Conservation (phyloP, 306 rosid genomes). For the Sindora glabra region DNA sequence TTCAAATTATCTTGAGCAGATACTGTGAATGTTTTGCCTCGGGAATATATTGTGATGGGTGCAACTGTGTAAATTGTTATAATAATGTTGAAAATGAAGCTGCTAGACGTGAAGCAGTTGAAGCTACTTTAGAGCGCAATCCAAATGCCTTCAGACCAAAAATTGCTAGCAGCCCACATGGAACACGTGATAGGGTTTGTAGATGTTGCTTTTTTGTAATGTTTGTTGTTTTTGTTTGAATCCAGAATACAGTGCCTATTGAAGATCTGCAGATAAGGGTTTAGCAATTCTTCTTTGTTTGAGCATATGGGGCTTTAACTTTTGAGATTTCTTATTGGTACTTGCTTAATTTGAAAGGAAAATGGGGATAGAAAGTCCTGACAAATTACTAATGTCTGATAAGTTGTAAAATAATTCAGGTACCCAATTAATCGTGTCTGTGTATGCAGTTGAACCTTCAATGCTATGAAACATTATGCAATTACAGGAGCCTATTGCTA, state of each 20-base stretch:
- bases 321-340: not conserved
- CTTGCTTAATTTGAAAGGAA: not conserved
- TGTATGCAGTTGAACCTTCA: not conserved
- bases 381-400: not conserved
- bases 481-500: not conserved
- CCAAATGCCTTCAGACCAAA: conserved; percentile 99
- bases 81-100: conserved; percentile 95
- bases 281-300: conserved; percentile 12
- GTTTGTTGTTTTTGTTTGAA: conserved; percentile 4
- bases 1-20: conserved; percentile 50
- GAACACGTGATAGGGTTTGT: conserved; percentile 66
- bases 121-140: conserved; percentile 96
- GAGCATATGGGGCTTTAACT: not conserved
- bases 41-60: conserved; percentile 96
- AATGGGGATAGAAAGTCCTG: not conserved
- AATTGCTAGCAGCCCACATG: conserved; percentile 98
- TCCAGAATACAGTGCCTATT: not conserved
- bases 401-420: not conserved
- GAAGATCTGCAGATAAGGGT: too few species aligned
- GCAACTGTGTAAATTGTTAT: conserved; percentile 95
- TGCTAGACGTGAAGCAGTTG: conserved; percentile 93
- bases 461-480: conserved; percentile 2
- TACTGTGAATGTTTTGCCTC: conserved; percentile 99
- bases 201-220: conserved; percentile 12
- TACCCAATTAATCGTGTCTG: not conserved